These are phyloP conservation scores for Penicillium sp. DNA, from an alignment of 2,329 filamentous ascomycete genomes.

Conservation along the genomic window DNA sequence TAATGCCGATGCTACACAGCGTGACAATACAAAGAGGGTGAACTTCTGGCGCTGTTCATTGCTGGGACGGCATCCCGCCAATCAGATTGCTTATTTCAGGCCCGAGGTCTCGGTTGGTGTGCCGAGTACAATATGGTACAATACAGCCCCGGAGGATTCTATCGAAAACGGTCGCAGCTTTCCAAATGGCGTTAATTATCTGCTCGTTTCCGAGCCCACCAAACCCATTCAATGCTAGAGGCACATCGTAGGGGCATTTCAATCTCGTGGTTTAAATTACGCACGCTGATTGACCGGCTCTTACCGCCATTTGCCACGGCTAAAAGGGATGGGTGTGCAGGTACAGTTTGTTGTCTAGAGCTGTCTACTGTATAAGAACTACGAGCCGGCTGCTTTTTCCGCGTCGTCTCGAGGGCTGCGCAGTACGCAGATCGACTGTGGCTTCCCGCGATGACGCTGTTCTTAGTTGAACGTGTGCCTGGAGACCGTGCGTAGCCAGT, in stretches of 20 bases:
- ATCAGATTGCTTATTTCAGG: not conserved
- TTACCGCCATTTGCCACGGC: not conserved
- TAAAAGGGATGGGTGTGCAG: not conserved
- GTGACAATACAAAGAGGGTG: conserved; percentile 2
- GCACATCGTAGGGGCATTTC: not conserved
- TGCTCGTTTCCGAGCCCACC: no score
- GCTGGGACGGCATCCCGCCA: conserved; percentile 20
- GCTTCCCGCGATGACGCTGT: not conserved
- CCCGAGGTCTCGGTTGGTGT: conserved; percentile 1
- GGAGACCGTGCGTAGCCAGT: conserved; percentile 6
- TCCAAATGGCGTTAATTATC: not conserved
- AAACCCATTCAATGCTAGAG: not conserved
- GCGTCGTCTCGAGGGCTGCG: not conserved
- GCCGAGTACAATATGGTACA: conserved; percentile 9
- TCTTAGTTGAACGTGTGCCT: not conserved
- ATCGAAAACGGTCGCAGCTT: not conserved
- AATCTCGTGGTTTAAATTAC: not conserved
- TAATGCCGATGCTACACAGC: not conserved
- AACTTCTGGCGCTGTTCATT: conserved; percentile 7
- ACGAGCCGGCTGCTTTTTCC: conserved; percentile 7
- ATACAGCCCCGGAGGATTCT: not conserved
- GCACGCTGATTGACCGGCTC: not conserved
- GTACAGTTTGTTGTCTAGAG: not conserved
- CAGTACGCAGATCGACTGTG: no score
- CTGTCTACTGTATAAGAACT: not conserved